Base-by-base conservation (phyloP, 805 yeast genomes). In the Yarrowia sp. region DNA sequence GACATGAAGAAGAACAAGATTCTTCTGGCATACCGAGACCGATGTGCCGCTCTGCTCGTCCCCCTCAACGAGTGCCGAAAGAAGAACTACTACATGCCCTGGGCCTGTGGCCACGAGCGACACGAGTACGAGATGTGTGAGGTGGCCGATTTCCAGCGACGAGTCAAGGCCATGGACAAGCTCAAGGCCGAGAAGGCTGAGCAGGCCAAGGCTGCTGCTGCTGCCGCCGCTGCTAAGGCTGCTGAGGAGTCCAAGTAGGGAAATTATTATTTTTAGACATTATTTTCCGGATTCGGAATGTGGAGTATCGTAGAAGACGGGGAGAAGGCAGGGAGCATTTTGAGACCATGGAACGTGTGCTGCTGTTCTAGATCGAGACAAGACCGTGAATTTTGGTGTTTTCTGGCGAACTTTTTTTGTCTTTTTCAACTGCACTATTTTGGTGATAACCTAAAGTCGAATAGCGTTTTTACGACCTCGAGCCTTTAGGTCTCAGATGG, bases 61-160 rank as follows among this genome's bases (percentile, higher is more conserved):
- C 88, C 88, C 16, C 73, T 84, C 63, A 83, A 83, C 72, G 80
- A 81, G 68, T 84, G 89, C 70, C 81, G 88, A 63, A 75, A 76
- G 58, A 85, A 84, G 67, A 79, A 80, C 12, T 73, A 76, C 70
- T 84, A 76, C 68, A 66, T 84, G 72, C 89, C 89, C 29, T 84
- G 88, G 88, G 84, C 82, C 68, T 89, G 96, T 69, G 65, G 81
- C 63, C 86, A 86, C 66, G 90, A 86, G 76, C 84, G 90, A 72
- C 96, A 90, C 68, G 84, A 80, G 41, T 90, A 91, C 79, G 96
- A 89, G 73, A 87, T 87, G 71, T 89, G 96, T 73, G 88, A 89
- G 74, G 87, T 87, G 72, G 74, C 85, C 73, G 96, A 90, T 72
- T 88, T 86, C 77, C 81, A 84, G 72, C 83, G 94, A 77, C 83